Evolutionary conservation across 768 basidiomycete genomes (phyloP), one percentile per base, ranked within the genome.

Genomic region (Candolleomyces aberdarensis): DNA sequence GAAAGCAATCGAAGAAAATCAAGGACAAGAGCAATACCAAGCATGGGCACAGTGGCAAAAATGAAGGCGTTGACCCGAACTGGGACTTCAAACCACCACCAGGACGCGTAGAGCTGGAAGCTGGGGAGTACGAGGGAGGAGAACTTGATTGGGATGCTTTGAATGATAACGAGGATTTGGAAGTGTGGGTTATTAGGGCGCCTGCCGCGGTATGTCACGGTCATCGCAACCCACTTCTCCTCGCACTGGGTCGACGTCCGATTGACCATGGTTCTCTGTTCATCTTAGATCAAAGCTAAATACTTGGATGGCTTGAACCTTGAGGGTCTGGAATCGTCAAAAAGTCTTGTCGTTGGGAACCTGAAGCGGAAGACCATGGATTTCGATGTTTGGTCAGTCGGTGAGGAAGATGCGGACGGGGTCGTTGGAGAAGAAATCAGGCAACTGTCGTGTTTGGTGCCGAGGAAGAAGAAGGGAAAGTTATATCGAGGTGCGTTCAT

Each of bases 71-170:
- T 19, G 76, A 86, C 66, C 77, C 77, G 0, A 73, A 81, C 57
- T 87, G 86, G 85, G 83, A 78, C 0, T 91, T 85, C 65, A 67
- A 75, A 62, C 86, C 88, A 0, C 88, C 89, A 7, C 61, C 72
- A 1, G 86, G 82, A 8, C 74, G 79, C n/a, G 71, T 75, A 8
- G 69, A 80, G 15, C 67, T 87, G n/a, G 77, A 84, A 52, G 71
- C 80, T 60, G 64, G 71, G 26, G 26, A 26, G 31, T 72, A 80
- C 60, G 82, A 87, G 60, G 75, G 77, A 1, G 80, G 76, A 2
- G 76, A 79, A 3, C 89, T 89, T 65, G 89, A 91, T 65, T 92
- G 88, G 88, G 87, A 88, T 60, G 72, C 75, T 6, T 62, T 92
- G 5, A 77, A 82, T 11, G 67, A 78, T 2, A 72, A 81, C 54